A percentile compares a stretch with the other conserved stretches of the same genome.
Evolutionary conservation across 352 stramenopile species (phyloP).

Genomic region (Hyaloperonospora brassicae): DNA sequence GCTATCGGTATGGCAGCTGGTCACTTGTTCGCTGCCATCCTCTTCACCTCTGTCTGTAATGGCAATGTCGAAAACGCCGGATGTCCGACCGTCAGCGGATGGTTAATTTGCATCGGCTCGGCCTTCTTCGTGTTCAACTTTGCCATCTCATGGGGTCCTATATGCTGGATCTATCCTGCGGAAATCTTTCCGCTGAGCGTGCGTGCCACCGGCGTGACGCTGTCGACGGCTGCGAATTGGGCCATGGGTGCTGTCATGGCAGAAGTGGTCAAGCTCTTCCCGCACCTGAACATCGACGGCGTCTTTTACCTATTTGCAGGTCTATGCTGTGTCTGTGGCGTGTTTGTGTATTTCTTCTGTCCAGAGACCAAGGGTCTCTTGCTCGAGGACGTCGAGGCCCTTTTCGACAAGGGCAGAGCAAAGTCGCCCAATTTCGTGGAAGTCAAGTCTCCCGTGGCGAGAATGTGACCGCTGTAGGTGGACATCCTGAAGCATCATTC

Average conservation of each 20-base stretch:
- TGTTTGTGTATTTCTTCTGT: conserved; percentile 37
- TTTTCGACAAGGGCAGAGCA: conserved; percentile 22
- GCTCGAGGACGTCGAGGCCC: conserved; percentile 38
- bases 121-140: conserved; percentile 11
- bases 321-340: conserved; percentile 27
- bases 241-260: conserved; percentile 32
- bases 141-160: conserved; percentile 7
- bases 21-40: conserved; percentile 9
- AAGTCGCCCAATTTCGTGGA: conserved; percentile 9
- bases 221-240: conserved; percentile 11
- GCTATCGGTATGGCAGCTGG: conserved; percentile 7
- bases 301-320: conserved; percentile 52
- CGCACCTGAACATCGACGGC: conserved; percentile 36
- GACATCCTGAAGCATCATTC: no score
- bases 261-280: conserved; percentile 13
- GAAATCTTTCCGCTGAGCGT: conserved; percentile 10
- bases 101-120: conserved; percentile 9
- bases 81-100: conserved; percentile 4
- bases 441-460: conserved; percentile 18
- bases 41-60: conserved; percentile 9
- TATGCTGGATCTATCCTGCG: conserved; percentile 10
- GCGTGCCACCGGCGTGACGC: conserved; percentile 1
- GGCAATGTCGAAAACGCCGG: conserved; percentile 4
- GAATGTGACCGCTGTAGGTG: no score
- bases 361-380: conserved; percentile 35